A percentile compares a stretch with the other conserved stretches of the same genome.
Evolutionary conservation across 352 stramenopile species (phyloP).

Genomic region (Phytophthora niederhauseri): DNA sequence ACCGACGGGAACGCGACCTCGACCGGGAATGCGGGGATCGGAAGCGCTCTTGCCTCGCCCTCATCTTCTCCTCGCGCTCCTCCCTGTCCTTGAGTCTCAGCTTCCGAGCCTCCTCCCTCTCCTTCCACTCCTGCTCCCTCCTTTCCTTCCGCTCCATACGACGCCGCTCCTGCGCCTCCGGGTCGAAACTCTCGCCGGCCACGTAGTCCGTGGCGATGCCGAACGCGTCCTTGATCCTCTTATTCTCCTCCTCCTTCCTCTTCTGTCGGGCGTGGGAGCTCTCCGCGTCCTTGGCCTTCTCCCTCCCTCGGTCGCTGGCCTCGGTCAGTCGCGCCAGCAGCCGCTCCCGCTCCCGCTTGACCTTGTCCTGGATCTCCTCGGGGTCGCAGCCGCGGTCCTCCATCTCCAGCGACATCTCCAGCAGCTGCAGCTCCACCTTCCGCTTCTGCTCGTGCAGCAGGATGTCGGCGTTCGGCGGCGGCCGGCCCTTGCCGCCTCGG

Average conservation of each 20-base stretch:
- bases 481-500: constrained; percentile 28
- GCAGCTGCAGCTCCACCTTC: constrained; percentile 76
- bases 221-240: constrained; percentile 72
- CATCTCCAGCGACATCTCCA: constrained; percentile 82
- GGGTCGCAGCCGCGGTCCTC: constrained; percentile 72
- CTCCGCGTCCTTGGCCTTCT: constrained; percentile 27
- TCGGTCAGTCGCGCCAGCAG: constrained; percentile 47
- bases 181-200: constrained; percentile 78
- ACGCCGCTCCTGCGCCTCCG: constrained; percentile 69
- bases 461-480: constrained; percentile 74
- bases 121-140: constrained; percentile 53
- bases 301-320: neutral
- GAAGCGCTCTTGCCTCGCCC: constrained; percentile 38
- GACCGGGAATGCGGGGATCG: constrained; percentile 25
- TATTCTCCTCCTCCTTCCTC: constrained; percentile 74
- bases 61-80: constrained; percentile 38
- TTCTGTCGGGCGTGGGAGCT: constrained; percentile 63
- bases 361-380: constrained; percentile 73
- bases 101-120: constrained; percentile 49
- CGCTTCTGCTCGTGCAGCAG: constrained; percentile 83
- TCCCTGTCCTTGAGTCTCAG: constrained; percentile 46
- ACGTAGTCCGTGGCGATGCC: constrained; percentile 76
- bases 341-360: constrained; percentile 57
- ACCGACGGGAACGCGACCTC: constrained; percentile 24
- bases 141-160: constrained; percentile 54